Evolutionary conservation across 768 basidiomycete genomes (phyloP), one percentile per base, ranked within the genome.

Genomic region (Termitomyces sp.): DNA sequence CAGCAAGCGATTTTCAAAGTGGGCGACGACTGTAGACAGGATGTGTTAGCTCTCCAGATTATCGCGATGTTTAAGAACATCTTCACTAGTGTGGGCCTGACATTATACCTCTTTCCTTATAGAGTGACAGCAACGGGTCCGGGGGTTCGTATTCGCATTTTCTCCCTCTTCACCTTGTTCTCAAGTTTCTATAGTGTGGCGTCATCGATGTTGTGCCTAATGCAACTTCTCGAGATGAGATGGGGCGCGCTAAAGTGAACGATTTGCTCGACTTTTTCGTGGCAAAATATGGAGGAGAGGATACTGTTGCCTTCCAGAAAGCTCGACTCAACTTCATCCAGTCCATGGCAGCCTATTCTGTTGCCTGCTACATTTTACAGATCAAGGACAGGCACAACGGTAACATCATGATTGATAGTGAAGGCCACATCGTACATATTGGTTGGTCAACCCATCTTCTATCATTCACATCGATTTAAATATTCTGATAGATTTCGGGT

Each of bases 11-110:
- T 99, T 61, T 99, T 99, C 86, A 99, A 99, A 78, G 97, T 99
- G 57, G 97, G 97, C 54, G 97, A 99, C 68, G 97, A 99, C 68
- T 99, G 97, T 70, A 85, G 97, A 42, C 97, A 99, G 71, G 97
- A 99, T 66, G 89, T 98, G n/a, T 82, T 99, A 44, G 97, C 97
- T 0, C 76, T 99, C 47, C 97, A 99, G 66, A 75, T 98, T 59
- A 98, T 99, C 60, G 97, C 97, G 5, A 98, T 98, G 95, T 98
- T 98, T 82, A 98, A 98, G 74, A 98, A 97, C 70, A 89, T 98
- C 56, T 99, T 96, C 75, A 89, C 82, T 12, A 82, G 83, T 59
- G 82, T 96, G 58, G 97, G 97, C 1, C 76, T 99, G 54, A 90
- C 87, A 2, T 75, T 98, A 19, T 98, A 98, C 66, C 81, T 99